Percentiles rank a stretch among this genome's conserved stretches.
Conservation (phyloP, 768 basidiomycete genomes). For the Naematelia encephala region DNA sequence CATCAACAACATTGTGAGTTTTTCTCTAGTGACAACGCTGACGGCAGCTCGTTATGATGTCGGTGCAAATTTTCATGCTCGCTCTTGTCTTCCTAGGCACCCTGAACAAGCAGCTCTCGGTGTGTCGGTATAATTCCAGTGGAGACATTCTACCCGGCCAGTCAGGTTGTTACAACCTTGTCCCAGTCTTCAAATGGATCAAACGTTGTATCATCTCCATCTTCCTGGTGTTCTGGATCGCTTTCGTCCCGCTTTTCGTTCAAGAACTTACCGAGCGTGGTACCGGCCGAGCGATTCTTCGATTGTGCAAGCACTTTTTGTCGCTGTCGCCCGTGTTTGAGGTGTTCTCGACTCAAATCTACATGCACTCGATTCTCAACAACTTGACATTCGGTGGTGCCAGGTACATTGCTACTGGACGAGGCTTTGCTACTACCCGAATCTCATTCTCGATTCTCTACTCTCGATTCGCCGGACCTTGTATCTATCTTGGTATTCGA, state of each 20-base stretch:
- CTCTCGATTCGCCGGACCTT: conserved; percentile 97
- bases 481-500: conserved; percentile 95
- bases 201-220: conserved; percentile 94
- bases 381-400: conserved; percentile 98
- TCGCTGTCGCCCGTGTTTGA: conserved; percentile 95
- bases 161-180: conserved; percentile 88
- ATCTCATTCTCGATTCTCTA: conserved; percentile 93
- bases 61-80: conserved; percentile 90
- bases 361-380: conserved; percentile 93
- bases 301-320: conserved; percentile 87
- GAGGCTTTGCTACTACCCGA: conserved; percentile 95
- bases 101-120: conserved; percentile 70
- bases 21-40: not conserved
- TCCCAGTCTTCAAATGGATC: conserved; percentile 93
- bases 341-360: conserved; percentile 97
- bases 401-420: conserved; percentile 96
- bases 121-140: conserved; percentile 73
- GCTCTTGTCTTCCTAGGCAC: conserved; percentile 94
- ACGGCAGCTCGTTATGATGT: conserved; percentile 74
- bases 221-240: conserved; percentile 96
- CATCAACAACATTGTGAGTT: conserved; percentile 84
- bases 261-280: conserved; percentile 97
- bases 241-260: conserved; percentile 89
- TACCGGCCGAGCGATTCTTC: conserved; percentile 82
- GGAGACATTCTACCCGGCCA: conserved; percentile 74